Evolutionary conservation across 345 rosid genomes (phyloP), one percentile per base, ranked within the genome.

Genomic region (Odontarrhena argentea): DNA sequence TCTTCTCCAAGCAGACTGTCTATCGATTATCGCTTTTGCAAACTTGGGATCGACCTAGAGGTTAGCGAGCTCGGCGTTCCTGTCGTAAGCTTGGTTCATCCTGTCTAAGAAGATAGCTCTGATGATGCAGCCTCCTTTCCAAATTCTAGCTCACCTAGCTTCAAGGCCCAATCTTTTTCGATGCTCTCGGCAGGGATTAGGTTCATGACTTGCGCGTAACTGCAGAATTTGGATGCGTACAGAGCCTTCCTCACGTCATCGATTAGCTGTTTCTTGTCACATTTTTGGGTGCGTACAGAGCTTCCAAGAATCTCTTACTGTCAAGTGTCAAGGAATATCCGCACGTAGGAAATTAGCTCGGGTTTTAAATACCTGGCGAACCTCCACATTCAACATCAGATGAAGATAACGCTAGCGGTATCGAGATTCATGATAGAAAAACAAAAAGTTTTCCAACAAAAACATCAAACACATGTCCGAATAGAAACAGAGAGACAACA

Each of bases 111-210:
- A 93, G 41, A 86, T 76, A 8, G 97, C 98, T 61, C 98, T 78
- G 51, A 93, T 93, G 76, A 93, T 93, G 81, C 98, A 90, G 10
- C 97, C 96, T 18, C 98, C 98, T 78, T 93, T 93, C 98, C 98
- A 90, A 69, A 90, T 90, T 78, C 98, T 50, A 93, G 72, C 77
- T 93, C 97, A n/a, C 98, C 97, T 84, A 93, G 73, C 73, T 83
- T 82, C 76, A 93, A 71, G 53, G 70, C 90, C 98, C 98, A 93
- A 22, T 83, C 96, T 63, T 93, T 84, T 68, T 89, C 96, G 1
- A 79, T 41, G 65, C 98, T 90, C 83, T 93, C 89, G 40, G 97
- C 92, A 22, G 92, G 90, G 70, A 93, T 86, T 43, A 93, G 78
- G 77, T 93, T 93, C 98, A 89, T 93, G 37, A 97, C 98, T 75